Conservation (phyloP, 1,139 yeast species). For the Geotrichum candidum region DNA sequence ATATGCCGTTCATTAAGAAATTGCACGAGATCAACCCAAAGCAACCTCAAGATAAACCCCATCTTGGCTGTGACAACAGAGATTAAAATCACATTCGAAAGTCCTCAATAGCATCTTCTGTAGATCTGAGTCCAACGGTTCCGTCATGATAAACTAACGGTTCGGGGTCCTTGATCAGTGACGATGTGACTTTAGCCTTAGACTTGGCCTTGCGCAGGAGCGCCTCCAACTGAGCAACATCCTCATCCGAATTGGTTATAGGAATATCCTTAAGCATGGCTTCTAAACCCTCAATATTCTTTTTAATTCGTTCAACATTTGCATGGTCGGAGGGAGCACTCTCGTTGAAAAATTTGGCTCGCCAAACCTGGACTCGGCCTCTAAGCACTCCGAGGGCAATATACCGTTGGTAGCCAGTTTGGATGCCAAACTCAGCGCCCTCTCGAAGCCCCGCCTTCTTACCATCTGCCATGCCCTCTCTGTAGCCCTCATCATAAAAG, state of each 20-base stretch:
- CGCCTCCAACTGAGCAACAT: constrained; percentile 31
- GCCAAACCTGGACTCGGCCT: constrained; percentile 46
- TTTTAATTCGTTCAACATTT: constrained; percentile 2
- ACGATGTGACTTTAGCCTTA: constrained; percentile 29
- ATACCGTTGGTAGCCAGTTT: constrained; percentile 70
- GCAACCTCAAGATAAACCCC: background rate
- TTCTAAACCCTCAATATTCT: constrained; percentile 21
- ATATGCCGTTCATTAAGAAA: no score
- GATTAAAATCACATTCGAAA: constrained; percentile 9
- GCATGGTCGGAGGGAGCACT: background rate
- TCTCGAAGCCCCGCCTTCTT: constrained; percentile 54
- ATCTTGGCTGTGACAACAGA: background rate
- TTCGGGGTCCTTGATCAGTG: constrained; percentile 24
- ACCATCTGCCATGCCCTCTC: constrained; percentile 46
- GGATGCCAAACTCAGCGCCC: constrained; percentile 74
- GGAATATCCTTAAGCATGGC: constrained; percentile 26
- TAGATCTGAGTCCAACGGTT: constrained; percentile 25
- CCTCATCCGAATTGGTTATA: constrained; percentile 28
- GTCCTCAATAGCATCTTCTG: constrained; percentile 34
- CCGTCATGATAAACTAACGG: constrained; percentile 26
- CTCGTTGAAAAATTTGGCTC: constrained; percentile 4
- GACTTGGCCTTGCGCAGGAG: constrained; percentile 31
- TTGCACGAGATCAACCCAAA: background rate
- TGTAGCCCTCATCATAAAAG: constrained; percentile 56
- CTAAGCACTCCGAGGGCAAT: constrained; percentile 57